Evolutionary conservation across 208 protist genomes (phyloP), one percentile per base, ranked within the genome.

Genomic region (Trypanosoma platydactyli): DNA sequence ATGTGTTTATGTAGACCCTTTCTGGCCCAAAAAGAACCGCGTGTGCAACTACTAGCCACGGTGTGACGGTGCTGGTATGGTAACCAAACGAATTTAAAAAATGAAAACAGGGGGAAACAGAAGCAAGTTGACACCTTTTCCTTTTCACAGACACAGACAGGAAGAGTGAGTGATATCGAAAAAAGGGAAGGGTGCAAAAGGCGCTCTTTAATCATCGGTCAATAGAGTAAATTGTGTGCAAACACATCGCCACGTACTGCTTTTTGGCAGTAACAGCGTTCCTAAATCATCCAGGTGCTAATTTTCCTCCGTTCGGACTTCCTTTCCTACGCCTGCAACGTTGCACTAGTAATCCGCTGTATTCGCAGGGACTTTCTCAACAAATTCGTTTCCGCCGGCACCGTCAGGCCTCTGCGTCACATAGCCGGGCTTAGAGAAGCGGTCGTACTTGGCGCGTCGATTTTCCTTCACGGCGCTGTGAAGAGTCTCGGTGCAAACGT

Each of bases 401-500:
- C 77, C 64, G 70, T 96, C 91, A 52, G 74, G 60, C 60, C 80
- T 82, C 44, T 85, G 51, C 3, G 86, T 57, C 30, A 80, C 45
- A 64, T 94, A 96, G 65, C 86, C 84, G 33, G 91, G 86, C 24
- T 57, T 62, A 38, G 88, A 94, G 64, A 77, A 96, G 22, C 79
- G 79, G 49, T 59, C 60, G 71, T 94, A 92, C 70, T 92, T 94
- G 27, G 57, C 71, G 40, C 73, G 72, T 22, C 58, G 54, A 67
- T 80, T 84, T 9, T 88, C 83, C 55, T 82, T 94, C 15, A 86
- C 68, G 7, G 84, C 57, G 77, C 83, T 90, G 77, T 94, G 91
- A 40, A 96, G 78, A 12, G 91, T 74, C 67, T 94, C 87, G 6
- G 88, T 94, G 77, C 82, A 80, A 7, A 96, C 84, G 64, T 96